Evolutionary conservation across 331 rosid genomes (phyloP).

Genomic region (Acacia pycnantha): DNA sequence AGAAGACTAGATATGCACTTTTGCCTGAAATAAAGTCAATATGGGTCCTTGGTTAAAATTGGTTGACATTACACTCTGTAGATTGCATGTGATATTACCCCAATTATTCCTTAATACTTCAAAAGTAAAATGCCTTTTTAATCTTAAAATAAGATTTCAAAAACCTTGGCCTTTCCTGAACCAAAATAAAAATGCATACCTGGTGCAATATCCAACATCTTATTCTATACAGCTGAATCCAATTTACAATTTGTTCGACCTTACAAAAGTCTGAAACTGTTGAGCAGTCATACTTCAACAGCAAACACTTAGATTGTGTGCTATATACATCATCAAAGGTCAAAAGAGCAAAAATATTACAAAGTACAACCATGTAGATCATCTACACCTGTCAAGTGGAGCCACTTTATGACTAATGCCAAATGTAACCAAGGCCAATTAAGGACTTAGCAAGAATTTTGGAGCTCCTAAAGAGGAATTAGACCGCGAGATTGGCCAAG

Average conservation of each 20-base stretch:
- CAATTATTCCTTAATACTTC: background rate
- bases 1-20: background rate
- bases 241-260: slow-evolving; percentile 35
- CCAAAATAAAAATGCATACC: background rate
- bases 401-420: slow-evolving; percentile 15
- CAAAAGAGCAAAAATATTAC: slow-evolving; percentile 14
- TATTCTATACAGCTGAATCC: background rate
- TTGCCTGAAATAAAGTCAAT: too few relatives aligned
- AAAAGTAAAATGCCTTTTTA: background rate
- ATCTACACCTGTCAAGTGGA: too few relatives aligned
- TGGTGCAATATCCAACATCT: background rate
- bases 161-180: background rate
- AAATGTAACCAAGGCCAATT: slow-evolving; percentile 26
- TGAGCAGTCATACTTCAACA: slow-evolving; percentile 18
- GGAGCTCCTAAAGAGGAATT: slow-evolving; percentile 9
- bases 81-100: background rate
- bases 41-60: too few relatives aligned
- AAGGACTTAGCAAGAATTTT: slow-evolving; percentile 24
- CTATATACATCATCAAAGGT: slow-evolving; percentile 39
- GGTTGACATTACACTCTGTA: background rate
- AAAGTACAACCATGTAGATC: slow-evolving; percentile 25
- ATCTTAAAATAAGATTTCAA: background rate
- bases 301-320: slow-evolving; percentile 22
- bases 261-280: background rate
- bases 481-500: background rate